phyloP scores from a whole-genome alignment of 352 stramenopile species.

The Globisporangium apiculatum region DNA sequence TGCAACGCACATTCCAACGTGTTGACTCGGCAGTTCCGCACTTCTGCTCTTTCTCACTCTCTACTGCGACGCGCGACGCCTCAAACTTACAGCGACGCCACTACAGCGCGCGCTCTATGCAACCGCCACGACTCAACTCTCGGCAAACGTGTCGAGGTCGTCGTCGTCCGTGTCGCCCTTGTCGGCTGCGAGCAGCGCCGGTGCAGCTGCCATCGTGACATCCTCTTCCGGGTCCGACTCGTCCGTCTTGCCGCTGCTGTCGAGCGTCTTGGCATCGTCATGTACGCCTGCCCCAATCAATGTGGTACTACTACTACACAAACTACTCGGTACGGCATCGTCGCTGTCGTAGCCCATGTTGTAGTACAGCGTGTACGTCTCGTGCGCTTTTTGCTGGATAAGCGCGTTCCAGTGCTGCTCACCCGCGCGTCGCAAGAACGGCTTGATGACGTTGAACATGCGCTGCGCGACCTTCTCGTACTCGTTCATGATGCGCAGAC shows the following conservation, averaged over 20 bases:
- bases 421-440: conserved; percentile 44
- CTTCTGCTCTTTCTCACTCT: too few species aligned
- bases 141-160: conserved; percentile 15
- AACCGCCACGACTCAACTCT: conserved; percentile 3
- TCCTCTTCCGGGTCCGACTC: conserved; percentile 50
- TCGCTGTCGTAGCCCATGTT: conserved; percentile 87
- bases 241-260: conserved; percentile 48
- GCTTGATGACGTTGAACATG: conserved; percentile 83
- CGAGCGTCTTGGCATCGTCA: conserved; percentile 30
- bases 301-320: neutral
- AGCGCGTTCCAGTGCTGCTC: conserved; percentile 73
- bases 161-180: conserved; percentile 14
- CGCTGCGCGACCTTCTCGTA: conserved; percentile 81
- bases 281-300: neutral
- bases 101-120: too few species aligned
- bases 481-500: conserved; percentile 85
- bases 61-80: too few species aligned
- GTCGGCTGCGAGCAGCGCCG: neutral
- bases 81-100: too few species aligned
- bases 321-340: conserved; percentile 13
- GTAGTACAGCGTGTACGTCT: conserved; percentile 86
- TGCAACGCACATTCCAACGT: too few species aligned
- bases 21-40: too few species aligned
- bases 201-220: neutral
- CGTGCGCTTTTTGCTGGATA: conserved; percentile 80